These are phyloP conservation scores for Chrysosporium keratinophilum DNA, from an alignment of 2,329 filamentous ascomycete genomes.

Conservation along the genomic window DNA sequence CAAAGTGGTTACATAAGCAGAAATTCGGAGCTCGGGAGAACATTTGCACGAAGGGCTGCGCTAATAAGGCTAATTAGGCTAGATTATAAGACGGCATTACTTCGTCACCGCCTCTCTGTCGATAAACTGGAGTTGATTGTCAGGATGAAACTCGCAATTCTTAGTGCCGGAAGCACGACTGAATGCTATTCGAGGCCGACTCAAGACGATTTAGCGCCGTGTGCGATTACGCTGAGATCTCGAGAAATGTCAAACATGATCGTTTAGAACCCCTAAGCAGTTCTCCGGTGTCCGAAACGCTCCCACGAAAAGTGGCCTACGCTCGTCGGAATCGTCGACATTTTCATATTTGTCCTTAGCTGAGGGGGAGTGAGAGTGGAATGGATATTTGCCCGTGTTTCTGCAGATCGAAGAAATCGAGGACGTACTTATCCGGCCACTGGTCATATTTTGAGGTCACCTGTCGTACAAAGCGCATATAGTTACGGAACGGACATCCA, in stretches of 20 bases:
- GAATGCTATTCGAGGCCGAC: no score
- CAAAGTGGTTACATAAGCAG: slow-evolving; percentile 2
- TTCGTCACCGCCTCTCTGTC: no score
- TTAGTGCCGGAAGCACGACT: no score
- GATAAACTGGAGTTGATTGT: no score
- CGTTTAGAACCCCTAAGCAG: background rate
- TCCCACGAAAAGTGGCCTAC: no score
- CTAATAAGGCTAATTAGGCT: background rate
- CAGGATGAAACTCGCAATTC: no score
- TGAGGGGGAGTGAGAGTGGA: background rate
- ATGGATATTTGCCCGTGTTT: background rate
- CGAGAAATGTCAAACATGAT: no score
- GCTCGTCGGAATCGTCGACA: background rate
- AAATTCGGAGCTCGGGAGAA: background rate
- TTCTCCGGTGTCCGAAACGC: background rate
- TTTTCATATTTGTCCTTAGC: background rate
- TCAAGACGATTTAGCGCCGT: no score
- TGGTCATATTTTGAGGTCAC: no score
- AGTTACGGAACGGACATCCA: no score
- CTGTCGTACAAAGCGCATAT: no score
- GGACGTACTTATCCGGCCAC: background rate
- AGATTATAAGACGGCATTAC: background rate
- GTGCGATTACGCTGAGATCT: no score
- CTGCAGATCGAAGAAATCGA: background rate
- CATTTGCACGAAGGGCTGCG: background rate